Evolutionary conservation across 768 basidiomycete genomes (phyloP).

Genomic region (Tylopilus vinaceipallidus): DNA sequence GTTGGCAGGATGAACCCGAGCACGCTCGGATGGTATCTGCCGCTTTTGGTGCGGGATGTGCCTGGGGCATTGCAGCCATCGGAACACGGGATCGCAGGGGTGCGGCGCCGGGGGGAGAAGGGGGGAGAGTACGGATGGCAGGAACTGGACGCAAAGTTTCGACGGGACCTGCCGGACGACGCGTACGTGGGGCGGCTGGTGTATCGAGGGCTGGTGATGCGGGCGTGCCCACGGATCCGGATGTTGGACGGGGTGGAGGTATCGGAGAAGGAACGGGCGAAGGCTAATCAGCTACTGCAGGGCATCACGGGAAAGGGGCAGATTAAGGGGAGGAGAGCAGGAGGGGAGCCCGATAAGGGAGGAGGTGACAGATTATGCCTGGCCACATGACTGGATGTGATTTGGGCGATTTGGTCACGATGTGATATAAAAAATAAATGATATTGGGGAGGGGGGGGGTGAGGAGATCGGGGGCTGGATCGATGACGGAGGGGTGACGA

Average conservation of each 20-base stretch:
- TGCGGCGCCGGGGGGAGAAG: constrained; percentile 32
- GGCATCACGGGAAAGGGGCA: constrained; percentile 47
- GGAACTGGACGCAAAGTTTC: constrained; percentile 81
- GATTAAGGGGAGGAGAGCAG: constrained; percentile 30
- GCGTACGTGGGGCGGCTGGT: constrained; percentile 83
- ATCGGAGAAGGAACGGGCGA: constrained; percentile 78
- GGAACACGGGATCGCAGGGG: constrained; percentile 32
- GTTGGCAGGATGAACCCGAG: constrained; percentile 88
- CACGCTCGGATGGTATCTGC: constrained; percentile 94
- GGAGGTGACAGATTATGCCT: constrained; percentile 33
- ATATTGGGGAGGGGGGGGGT: constrained; percentile 1
- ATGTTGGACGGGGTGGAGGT: constrained; percentile 87
- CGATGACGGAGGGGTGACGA: constrained; percentile 24
- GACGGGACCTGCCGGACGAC: constrained; percentile 85
- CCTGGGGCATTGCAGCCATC: constrained; percentile 68
- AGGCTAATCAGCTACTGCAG: constrained; percentile 68
- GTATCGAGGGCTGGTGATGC: constrained; percentile 88
- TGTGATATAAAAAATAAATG: constrained; percentile 10
- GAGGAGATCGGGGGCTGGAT: constrained; percentile 1
- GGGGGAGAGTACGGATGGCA: constrained; percentile 51
- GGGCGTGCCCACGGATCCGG: constrained; percentile 60
- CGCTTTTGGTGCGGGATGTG: constrained; percentile 70
- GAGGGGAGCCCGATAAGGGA: constrained; percentile 15
- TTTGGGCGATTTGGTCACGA: constrained; percentile 2
- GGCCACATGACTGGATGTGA: constrained; percentile 27